Conservation (phyloP, 225 moss, liverwort and hornwort species). For the Marchantia paleacea region DNA sequence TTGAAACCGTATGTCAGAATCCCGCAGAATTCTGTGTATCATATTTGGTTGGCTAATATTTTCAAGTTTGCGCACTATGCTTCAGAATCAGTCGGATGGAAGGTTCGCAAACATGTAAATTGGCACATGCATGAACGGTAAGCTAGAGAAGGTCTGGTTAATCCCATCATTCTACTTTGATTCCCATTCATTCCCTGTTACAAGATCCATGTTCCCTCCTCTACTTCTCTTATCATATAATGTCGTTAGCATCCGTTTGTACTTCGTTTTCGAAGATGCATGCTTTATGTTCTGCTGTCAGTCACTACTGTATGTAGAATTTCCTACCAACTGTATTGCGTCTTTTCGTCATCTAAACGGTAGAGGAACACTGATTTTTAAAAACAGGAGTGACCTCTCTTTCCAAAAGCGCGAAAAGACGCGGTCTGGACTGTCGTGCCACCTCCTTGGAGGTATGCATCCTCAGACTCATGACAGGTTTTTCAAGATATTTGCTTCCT, state of each 20-base stretch:
- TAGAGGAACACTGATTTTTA: neutral
- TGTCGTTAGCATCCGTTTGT: no score
- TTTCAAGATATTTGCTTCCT: neutral
- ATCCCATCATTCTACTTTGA: no score
- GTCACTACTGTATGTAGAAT: neutral
- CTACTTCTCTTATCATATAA: neutral
- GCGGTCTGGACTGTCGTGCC: constrained; percentile 6
- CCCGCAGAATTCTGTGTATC: neutral
- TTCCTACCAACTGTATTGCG: neutral
- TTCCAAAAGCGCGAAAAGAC: neutral
- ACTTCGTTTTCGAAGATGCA: neutral
- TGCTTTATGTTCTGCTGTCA: neutral
- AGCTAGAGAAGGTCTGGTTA: neutral
- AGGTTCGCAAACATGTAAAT: neutral
- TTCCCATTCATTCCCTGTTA: no score
- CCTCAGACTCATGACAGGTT: neutral
- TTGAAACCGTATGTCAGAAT: neutral
- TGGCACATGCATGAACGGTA: neutral
- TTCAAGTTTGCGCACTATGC: neutral
- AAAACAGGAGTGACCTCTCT: neutral
- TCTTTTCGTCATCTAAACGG: neutral
- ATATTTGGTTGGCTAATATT: neutral
- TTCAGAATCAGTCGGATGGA: neutral
- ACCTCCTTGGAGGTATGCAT: constrained; percentile 9
- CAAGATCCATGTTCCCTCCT: neutral